These are phyloP conservation scores for Sporothrix brasiliensis DNA, from an alignment of 2,329 filamentous ascomycete genomes.

Conservation along the genomic window DNA sequence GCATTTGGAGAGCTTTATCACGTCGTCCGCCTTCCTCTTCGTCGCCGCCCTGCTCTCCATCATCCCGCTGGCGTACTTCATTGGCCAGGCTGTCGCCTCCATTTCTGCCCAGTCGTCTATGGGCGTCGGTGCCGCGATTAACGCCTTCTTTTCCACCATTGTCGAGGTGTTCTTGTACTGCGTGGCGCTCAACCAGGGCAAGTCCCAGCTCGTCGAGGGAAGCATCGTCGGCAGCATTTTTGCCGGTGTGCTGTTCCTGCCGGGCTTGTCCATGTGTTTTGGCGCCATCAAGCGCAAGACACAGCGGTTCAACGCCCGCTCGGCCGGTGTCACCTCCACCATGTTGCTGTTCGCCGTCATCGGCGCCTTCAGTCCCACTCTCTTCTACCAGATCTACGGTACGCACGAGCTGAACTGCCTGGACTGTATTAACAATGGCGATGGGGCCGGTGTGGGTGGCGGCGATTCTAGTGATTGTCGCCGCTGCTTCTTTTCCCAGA, in stretches of 20 bases:
- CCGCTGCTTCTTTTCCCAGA: conserved; percentile 91
- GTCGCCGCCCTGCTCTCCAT: conserved; percentile 83
- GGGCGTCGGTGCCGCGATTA: conserved; percentile 95
- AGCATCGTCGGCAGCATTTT: conserved; percentile 98
- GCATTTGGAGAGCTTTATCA: conserved; percentile 71
- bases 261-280: conserved; percentile 97
- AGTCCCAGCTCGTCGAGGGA: conserved; percentile 89
- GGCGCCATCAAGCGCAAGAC: conserved; percentile 97
- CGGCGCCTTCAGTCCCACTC: conserved; percentile 88
- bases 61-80: conserved; percentile 96
- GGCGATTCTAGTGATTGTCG: conserved; percentile 71
- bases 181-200: conserved; percentile 87
- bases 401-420: conserved; percentile 93
- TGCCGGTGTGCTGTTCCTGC: conserved; percentile 90
- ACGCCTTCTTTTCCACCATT: conserved; percentile 96
- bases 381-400: conserved; percentile 99
- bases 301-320: conserved; percentile 95
- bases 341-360: conserved; percentile 98
- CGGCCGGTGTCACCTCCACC: conserved; percentile 93
- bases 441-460: conserved; percentile 53
- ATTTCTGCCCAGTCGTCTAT: conserved; percentile 99
- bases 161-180: conserved; percentile 99
- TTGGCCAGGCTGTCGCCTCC: conserved; percentile 95
- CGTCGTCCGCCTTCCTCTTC: conserved; percentile 84
- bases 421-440: conserved; percentile 57